Conservation (phyloP, 805 yeast genomes). For the Yarrowia sp. region DNA sequence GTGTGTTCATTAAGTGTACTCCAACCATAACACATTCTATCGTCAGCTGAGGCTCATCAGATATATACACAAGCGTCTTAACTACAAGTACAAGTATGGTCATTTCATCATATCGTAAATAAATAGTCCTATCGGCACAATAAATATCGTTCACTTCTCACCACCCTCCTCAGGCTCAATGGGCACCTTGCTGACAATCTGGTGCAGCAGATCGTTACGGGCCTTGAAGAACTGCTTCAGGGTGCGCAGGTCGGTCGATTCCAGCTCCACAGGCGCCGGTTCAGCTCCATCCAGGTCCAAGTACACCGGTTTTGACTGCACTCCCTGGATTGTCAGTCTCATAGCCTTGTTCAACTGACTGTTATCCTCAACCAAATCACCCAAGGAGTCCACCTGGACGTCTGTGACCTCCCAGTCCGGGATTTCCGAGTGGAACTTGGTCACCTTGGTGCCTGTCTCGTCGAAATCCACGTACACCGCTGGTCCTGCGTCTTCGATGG, state of each 20-base stretch:
- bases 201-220: neutral
- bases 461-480: conserved; percentile 41
- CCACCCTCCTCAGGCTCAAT: neutral
- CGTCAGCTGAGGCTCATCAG: too few relatives aligned
- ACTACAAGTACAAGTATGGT: too few relatives aligned
- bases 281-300: conserved; percentile 1
- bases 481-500: conserved; percentile 13
- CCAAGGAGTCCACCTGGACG: conserved; percentile 30
- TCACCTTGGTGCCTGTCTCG: conserved; percentile 36
- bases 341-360: neutral
- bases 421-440: conserved; percentile 39
- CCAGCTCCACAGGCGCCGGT: neutral
- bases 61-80: too few relatives aligned
- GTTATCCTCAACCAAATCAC: neutral
- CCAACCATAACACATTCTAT: too few relatives aligned
- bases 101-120: too few relatives aligned
- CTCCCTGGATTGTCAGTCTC: neutral
- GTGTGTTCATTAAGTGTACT: too few relatives aligned
- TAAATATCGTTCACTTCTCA: too few relatives aligned
- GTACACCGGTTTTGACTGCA: conserved; percentile 7
- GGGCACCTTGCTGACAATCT: neutral
- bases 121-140: too few relatives aligned
- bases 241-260: neutral
- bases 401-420: conserved; percentile 42
- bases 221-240: neutral